Conservation (phyloP, 306 rosid genomes). For the Vicia faba region DNA sequence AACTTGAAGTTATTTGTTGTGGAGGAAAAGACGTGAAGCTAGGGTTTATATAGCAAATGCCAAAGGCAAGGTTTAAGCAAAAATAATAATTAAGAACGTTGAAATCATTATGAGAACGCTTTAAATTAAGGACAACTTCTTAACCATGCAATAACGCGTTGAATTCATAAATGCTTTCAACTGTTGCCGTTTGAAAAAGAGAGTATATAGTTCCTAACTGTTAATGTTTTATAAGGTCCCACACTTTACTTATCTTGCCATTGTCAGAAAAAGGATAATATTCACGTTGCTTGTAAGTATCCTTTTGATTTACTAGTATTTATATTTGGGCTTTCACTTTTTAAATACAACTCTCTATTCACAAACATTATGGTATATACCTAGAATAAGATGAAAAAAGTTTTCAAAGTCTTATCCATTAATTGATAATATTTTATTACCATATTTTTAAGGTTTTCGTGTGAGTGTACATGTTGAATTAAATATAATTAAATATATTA, state of each 20-base stretch:
- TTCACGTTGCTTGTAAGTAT: constrained; percentile 17
- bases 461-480: too few species aligned
- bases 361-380: too few species aligned
- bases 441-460: too few species aligned
- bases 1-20: not conserved
- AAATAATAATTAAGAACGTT: not conserved
- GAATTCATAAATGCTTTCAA: constrained; percentile 57
- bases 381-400: too few species aligned
- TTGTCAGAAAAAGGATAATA: constrained; percentile 5
- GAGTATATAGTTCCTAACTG: constrained; percentile 24
- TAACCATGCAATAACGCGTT: constrained; percentile 49
- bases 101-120: constrained; percentile 42
- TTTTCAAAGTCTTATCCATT: too few species aligned
- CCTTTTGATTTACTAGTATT: constrained; percentile 37
- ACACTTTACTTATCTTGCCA: constrained; percentile 4
- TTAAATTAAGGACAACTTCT: constrained; percentile 47
- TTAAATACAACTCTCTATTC: too few species aligned
- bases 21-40: not conserved
- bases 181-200: constrained; percentile 46
- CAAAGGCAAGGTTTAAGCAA: not conserved
- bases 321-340: constrained; percentile 6
- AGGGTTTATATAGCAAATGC: constrained; percentile 49
- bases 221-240: constrained; percentile 26
- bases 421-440: too few species aligned
- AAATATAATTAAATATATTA: too few species aligned